Percentiles rank a stretch among this genome's conserved stretches.
Conservation (phyloP, 768 basidiomycete genomes). For the Leccinum arenicola region DNA sequence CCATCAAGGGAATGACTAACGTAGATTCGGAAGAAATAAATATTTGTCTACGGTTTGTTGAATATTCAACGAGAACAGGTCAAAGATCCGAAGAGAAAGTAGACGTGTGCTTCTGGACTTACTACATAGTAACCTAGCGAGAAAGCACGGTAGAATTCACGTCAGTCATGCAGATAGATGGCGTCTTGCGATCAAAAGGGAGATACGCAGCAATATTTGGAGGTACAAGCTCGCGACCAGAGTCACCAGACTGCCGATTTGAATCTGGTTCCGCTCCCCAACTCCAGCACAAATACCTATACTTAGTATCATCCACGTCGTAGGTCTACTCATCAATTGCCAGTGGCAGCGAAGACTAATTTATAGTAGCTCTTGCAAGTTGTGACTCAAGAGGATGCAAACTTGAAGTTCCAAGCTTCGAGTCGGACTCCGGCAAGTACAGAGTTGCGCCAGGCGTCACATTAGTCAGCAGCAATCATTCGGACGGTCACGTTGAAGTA, state of each 20-base stretch:
- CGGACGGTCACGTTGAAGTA: no score
- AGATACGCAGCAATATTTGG: neutral
- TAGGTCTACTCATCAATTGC: no score
- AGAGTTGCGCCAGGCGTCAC: no score
- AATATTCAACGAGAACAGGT: neutral
- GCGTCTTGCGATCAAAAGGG: neutral
- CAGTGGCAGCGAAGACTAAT: no score
- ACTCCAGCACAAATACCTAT: constrained; percentile 49
- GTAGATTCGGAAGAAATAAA: constrained; percentile 42
- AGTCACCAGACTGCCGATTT: constrained; percentile 44
- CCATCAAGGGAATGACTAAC: constrained; percentile 46
- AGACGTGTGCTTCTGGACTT: constrained; percentile 26
- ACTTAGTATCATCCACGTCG: no score
- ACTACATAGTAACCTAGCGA: constrained; percentile 64
- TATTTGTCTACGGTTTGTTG: constrained; percentile 48
- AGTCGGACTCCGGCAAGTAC: no score
- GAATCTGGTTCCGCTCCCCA: constrained; percentile 69
- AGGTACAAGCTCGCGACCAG: constrained; percentile 22
- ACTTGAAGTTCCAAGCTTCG: no score
- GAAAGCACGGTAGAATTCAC: constrained; percentile 59
- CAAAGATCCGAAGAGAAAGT: neutral
- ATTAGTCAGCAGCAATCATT: no score
- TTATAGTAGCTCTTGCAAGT: no score
- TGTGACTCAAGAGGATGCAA: no score
- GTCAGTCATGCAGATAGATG: constrained; percentile 57